Evolutionary conservation across 2,329 filamentous ascomycete species (phyloP).

Genomic region (Neopestalotiopsis clavispora): DNA sequence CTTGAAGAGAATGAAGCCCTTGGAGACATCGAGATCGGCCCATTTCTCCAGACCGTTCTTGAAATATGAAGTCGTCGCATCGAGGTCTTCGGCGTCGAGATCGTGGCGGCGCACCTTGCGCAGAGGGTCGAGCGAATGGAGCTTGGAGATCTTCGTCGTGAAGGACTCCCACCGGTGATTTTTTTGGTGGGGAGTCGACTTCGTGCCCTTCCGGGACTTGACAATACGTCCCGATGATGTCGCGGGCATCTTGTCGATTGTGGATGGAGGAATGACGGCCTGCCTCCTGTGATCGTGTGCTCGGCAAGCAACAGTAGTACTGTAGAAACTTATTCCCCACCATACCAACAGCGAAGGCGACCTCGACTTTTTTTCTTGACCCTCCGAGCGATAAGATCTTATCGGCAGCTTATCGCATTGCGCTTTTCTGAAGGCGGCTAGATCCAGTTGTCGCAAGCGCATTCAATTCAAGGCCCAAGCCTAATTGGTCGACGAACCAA

Average conservation of each 20-base stretch:
- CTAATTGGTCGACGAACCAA: not conserved
- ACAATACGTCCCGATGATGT: slow-evolving; percentile 69
- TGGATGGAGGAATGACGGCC: not conserved
- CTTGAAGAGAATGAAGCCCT: slow-evolving; percentile 78
- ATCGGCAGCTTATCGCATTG: not conserved
- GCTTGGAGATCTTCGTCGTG: slow-evolving; percentile 84
- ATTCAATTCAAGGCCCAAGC: not conserved
- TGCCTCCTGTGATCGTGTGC: not conserved
- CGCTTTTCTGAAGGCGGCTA: not conserved
- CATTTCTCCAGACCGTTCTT: slow-evolving; percentile 83
- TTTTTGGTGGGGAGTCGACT: slow-evolving; percentile 75
- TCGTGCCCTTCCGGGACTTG: slow-evolving; percentile 73
- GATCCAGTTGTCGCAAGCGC: not conserved
- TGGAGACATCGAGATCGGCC: slow-evolving; percentile 88
- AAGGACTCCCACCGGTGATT: slow-evolving; percentile 93
- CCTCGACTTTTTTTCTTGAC: slow-evolving; percentile 32
- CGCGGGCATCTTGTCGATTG: slow-evolving; percentile 57
- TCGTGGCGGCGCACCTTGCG: slow-evolving; percentile 86
- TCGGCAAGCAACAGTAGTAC: slow-evolving; percentile 1
- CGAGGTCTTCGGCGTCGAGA: slow-evolving; percentile 78
- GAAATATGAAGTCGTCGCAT: slow-evolving; percentile 84
- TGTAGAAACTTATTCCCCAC: slow-evolving; percentile 26
- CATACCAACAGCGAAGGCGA: slow-evolving; percentile 21
- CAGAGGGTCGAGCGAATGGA: slow-evolving; percentile 89
- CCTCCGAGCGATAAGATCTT: slow-evolving; percentile 8